Base-by-base conservation (phyloP, 768 basidiomycete species). In the Mycena vitilis region DNA sequence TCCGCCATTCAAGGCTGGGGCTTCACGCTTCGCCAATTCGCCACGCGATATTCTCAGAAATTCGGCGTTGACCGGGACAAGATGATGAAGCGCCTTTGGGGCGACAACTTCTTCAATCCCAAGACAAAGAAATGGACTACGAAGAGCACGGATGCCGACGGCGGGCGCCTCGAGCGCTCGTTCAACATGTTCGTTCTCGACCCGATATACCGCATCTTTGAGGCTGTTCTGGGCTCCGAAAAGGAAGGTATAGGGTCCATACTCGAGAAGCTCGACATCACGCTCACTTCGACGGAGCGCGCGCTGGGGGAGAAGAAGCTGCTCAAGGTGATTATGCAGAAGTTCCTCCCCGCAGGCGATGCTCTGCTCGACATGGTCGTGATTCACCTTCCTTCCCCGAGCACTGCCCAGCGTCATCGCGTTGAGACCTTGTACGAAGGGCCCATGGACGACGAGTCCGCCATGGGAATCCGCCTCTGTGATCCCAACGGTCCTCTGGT, bases 1-100 rank as follows among this genome's bases (percentile, higher is more conserved):
- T 98, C 98, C 73, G 98, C 97, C 87, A 93, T 99, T 70, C 98
- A 99, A 81, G 97, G 98, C 74, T 99, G 98, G 98, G 96, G 90
- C 58, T 99, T 99, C 88, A 96, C 97, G 71, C 95, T 99, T 77
- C 95, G 96, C 77, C 95, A 99, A 81, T 99, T 99, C 80, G 96
- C 98, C 59, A 77, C 79, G 68, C 92, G 96, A 66, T 99, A 99
- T 82, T 88, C 94, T 73, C 98, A 98, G 88, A 98, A 95, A 82
- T 99, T 99, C 77, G 96, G 96, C 88, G 96, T 98, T n/a, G 93
- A 96, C 84, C 95, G 95, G 85, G 92, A 92, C 73, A 98, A 98
- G 88, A 95, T 99, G 89, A 97, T 99, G 55, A 22, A 47, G n/a
- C 60, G 60, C 12, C 30, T 70, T 13, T 70, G 98, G 69, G 98